Evolutionary conservation across 345 rosid species (phyloP), one percentile per base, ranked within the genome.

Genomic region (Fremontodendron californicum): DNA sequence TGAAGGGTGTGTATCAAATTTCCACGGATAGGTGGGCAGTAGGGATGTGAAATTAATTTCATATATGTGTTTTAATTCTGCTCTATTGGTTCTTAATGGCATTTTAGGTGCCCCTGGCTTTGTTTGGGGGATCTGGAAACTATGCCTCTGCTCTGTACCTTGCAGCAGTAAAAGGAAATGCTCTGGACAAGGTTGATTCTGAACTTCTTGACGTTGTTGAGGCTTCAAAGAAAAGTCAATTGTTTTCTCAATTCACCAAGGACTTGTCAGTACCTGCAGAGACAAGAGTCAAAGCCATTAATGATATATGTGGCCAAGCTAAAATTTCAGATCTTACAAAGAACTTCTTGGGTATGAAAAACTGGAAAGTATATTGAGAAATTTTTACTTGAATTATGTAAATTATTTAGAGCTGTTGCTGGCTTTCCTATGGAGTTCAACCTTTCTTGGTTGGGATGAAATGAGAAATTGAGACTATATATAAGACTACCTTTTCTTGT

Each of bases 61-160:
- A 18, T 71, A 19, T 23, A 5, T 21, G 21, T 57, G 23, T 62
- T 70, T 16, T 77, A 75, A 51, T 49, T 73, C 7, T 69, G 29
- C 55, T 62, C 63, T 11, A 46, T 79, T 55, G 58, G 25, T 72
- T 76, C 29, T 80, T 31, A 11, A 6, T 80, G 29, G 9, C 29
- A 43, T 78, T 79, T 58, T 87, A 96, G 98, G 85, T 92, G 77
- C 98, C 98, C 58, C 0, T 92, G 9, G 87, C 85, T 64, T 82
- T 93, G 75, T 91, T 75, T 73, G 99, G 97, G 55, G 98, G 91
- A 65, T 23, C 90, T 69, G 99, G 98, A 15, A 96, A 92, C 85
- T 96, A 92, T 88, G 97, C 99, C 49, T 85, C 97, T 13, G 93
- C 97, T 77, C 74, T 96, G 43, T 96, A 85, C 85, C 16, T 90